These are phyloP conservation scores for Emydomyces testavorans DNA, from an alignment of 2,329 filamentous ascomycete species.

Conservation along the genomic window DNA sequence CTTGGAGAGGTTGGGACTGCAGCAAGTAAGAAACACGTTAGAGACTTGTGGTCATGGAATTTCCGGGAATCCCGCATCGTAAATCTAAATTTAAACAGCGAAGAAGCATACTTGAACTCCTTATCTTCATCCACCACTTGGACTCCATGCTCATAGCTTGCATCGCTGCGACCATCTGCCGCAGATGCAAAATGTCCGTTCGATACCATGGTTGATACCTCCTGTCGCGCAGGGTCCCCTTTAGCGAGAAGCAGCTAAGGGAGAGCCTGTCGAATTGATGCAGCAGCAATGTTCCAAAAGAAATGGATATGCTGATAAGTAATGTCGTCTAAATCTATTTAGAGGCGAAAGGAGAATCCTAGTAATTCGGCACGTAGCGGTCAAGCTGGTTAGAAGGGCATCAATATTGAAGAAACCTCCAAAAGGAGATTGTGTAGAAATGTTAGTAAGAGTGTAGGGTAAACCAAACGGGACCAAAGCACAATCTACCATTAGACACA, in stretches of 20 bases:
- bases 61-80: background rate
- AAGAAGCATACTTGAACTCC: slow-evolving; percentile 70
- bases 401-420: background rate
- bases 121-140: slow-evolving; percentile 96
- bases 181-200: slow-evolving; percentile 39
- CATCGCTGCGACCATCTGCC: slow-evolving; percentile 29
- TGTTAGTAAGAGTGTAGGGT: too few relatives aligned
- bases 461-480: background rate
- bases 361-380: too few relatives aligned
- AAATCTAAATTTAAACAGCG: too few relatives aligned
- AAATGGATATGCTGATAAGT: background rate
- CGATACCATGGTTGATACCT: slow-evolving; percentile 28
- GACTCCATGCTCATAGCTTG: slow-evolving; percentile 73
- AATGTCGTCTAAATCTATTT: slow-evolving; percentile 1
- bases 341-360: too few relatives aligned
- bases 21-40: slow-evolving; percentile 11
- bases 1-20: slow-evolving; percentile 61
- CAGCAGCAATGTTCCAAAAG: background rate
- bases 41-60: slow-evolving; percentile 6
- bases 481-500: background rate
- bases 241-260: background rate
- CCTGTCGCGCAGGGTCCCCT: slow-evolving; percentile 18
- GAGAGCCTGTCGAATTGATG: background rate
- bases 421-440: background rate
- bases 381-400: background rate